Evolutionary conservation across 352 stramenopile species (phyloP).

Genomic region (Thraustochytrium sp.): DNA sequence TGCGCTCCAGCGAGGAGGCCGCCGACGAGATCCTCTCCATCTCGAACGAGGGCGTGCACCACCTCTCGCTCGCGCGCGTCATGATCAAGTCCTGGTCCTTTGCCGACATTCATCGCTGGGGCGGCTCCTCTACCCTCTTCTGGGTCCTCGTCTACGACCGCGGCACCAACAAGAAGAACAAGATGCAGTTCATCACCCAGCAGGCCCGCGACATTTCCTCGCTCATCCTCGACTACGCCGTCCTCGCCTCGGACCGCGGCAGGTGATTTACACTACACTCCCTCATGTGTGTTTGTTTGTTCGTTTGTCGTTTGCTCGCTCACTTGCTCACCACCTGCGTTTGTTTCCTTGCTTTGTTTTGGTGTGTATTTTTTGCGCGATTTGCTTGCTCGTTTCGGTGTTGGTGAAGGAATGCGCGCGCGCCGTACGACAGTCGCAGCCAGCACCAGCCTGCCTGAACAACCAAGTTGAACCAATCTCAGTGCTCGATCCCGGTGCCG

Average conservation of each 20-base stretch:
- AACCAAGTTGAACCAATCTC: too few relatives aligned
- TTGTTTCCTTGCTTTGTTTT: too few relatives aligned
- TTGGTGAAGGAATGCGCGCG: too few relatives aligned
- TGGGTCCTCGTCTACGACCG: conserved; percentile 56
- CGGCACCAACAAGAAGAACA: conserved; percentile 53
- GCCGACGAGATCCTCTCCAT: conserved; percentile 76
- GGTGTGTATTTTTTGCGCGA: too few relatives aligned
- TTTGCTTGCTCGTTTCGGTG: too few relatives aligned
- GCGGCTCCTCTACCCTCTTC: conserved; percentile 55
- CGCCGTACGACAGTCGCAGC: too few relatives aligned
- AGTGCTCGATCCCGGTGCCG: too few relatives aligned
- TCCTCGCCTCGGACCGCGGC: neutral
- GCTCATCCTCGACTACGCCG: conserved; percentile 59
- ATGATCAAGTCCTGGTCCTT: conserved; percentile 59
- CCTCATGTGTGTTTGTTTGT: neutral
- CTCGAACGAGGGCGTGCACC: conserved; percentile 79
- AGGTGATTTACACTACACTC: neutral
- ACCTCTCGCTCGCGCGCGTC: conserved; percentile 66
- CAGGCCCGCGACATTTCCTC: conserved; percentile 60
- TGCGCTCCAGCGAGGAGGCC: conserved; percentile 29
- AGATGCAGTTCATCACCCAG: conserved; percentile 55
- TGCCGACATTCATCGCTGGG: conserved; percentile 59
- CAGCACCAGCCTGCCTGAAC: too few relatives aligned
- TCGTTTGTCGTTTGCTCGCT: too few relatives aligned
- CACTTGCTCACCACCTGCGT: too few relatives aligned